Evolutionary conservation across 345 rosid genomes (phyloP).

Genomic region (Ceriops tagal): DNA sequence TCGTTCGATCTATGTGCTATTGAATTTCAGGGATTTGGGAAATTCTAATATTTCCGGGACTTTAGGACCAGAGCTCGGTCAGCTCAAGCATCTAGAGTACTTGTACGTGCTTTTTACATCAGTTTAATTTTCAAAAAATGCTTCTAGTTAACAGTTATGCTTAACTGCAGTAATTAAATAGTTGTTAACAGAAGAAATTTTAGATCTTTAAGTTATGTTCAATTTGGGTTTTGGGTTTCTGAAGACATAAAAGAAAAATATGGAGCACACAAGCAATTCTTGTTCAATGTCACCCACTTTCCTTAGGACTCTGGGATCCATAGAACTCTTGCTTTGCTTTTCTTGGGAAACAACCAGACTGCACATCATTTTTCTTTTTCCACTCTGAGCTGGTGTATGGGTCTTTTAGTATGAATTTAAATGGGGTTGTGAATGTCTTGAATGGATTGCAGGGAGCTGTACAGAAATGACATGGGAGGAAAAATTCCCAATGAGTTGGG

Average conservation of each 20-base stretch:
- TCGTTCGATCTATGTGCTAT: background rate
- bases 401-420: background rate
- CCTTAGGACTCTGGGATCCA: no score
- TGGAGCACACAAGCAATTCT: background rate
- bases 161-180: background rate
- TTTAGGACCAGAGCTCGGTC: conserved; percentile 62
- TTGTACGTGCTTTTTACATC: conserved; percentile 32
- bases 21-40: conserved; percentile 57
- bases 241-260: background rate
- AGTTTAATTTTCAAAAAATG: background rate
- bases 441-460: conserved; percentile 53
- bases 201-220: no score
- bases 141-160: background rate
- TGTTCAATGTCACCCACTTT: background rate
- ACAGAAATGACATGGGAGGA: conserved; percentile 46
- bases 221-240: no score
- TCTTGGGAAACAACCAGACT: background rate
- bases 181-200: background rate
- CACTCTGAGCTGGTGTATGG: no score
- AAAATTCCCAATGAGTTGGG: conserved; percentile 58
- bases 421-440: conserved; percentile 10
- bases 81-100: conserved; percentile 62
- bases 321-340: background rate
- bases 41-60: conserved; percentile 63
- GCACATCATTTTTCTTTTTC: no score